Percentiles rank a stretch among this genome's conserved stretches.
Evolutionary conservation across 805 yeast genomes (phyloP).

Genomic region (Myxozyma sirexii): DNA sequence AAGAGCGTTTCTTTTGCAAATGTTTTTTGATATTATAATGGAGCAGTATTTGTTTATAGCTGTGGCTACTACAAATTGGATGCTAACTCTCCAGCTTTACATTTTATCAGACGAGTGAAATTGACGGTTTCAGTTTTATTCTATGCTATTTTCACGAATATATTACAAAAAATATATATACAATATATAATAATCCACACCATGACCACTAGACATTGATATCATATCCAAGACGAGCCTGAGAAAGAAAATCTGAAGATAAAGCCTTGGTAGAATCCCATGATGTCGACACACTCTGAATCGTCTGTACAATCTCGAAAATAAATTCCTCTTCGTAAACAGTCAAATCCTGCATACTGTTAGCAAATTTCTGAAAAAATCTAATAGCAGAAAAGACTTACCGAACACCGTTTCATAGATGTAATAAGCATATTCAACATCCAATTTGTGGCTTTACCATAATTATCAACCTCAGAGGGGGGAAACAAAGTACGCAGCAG

Average conservation of each 20-base stretch:
- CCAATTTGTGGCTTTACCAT: conserved; percentile 19
- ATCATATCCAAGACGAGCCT: not conserved
- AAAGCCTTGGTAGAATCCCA: conserved; percentile 17
- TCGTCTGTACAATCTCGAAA: conserved; percentile 20
- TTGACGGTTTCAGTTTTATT: too few relatives aligned
- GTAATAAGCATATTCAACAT: conserved; percentile 8
- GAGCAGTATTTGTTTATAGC: too few relatives aligned
- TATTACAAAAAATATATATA: too few relatives aligned
- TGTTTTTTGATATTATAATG: too few relatives aligned
- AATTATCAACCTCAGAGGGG: conserved; percentile 13
- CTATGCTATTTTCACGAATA: too few relatives aligned
- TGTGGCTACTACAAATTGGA: too few relatives aligned
- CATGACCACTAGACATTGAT: too few relatives aligned
- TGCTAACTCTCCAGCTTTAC: too few relatives aligned
- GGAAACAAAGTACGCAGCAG: conserved; percentile 12
- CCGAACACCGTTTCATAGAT: conserved; percentile 13
- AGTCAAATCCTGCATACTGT: conserved; percentile 5
- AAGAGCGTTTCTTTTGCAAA: too few relatives aligned
- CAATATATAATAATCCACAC: too few relatives aligned
- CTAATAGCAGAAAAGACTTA: not conserved
- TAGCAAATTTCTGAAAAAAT: not conserved
- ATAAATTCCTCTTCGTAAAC: conserved; percentile 8
- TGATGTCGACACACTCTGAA: conserved; percentile 10
- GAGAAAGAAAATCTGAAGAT: not conserved
- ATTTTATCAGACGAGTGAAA: too few relatives aligned